A percentile compares a stretch with the other conserved stretches of the same genome.
phyloP scores from a whole-genome alignment of 495 filamentous ascomycete genomes.

The Chlorociboria aeruginascens region DNA sequence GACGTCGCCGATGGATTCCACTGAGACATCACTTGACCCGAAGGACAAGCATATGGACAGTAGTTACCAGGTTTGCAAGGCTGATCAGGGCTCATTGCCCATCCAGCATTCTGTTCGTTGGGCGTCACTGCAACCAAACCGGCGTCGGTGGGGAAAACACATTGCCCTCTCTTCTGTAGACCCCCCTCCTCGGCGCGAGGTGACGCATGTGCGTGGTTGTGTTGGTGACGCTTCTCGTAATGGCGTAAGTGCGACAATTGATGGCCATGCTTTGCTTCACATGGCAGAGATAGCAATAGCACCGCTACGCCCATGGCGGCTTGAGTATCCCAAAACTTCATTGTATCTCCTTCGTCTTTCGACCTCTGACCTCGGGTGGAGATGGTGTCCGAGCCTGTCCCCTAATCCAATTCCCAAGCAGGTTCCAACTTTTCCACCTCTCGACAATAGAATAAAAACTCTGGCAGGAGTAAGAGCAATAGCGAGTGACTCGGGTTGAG shows the following conservation, averaged over 20 bases:
- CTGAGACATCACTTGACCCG: constrained; percentile 67
- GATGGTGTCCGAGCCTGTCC: too few species aligned
- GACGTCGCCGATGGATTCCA: constrained; percentile 61
- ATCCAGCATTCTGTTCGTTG: constrained; percentile 54
- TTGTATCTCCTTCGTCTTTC: constrained; percentile 14
- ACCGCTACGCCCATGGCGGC: constrained; percentile 35
- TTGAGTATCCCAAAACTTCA: constrained; percentile 38
- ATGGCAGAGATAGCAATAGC: constrained; percentile 28
- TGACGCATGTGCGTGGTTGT: constrained; percentile 10
- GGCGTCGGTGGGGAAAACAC: constrained; percentile 53
- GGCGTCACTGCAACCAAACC: constrained; percentile 61
- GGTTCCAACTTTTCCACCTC: background rate
- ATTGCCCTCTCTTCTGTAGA: constrained; percentile 31
- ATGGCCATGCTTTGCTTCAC: constrained; percentile 12
- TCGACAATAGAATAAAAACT: background rate
- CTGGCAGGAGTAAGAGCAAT: background rate
- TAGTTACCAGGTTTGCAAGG: constrained; percentile 55
- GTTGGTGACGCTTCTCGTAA: constrained; percentile 9
- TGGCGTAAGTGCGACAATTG: constrained; percentile 12
- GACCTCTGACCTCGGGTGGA: background rate
- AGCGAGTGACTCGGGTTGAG: background rate
- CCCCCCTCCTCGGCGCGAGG: constrained; percentile 10
- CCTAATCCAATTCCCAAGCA: background rate
- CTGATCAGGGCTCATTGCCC: constrained; percentile 74
- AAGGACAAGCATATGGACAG: constrained; percentile 69